These are phyloP conservation scores for Phytophthora pinifolia DNA, from an alignment of 352 stramenopile genomes.

Conservation along the genomic window DNA sequence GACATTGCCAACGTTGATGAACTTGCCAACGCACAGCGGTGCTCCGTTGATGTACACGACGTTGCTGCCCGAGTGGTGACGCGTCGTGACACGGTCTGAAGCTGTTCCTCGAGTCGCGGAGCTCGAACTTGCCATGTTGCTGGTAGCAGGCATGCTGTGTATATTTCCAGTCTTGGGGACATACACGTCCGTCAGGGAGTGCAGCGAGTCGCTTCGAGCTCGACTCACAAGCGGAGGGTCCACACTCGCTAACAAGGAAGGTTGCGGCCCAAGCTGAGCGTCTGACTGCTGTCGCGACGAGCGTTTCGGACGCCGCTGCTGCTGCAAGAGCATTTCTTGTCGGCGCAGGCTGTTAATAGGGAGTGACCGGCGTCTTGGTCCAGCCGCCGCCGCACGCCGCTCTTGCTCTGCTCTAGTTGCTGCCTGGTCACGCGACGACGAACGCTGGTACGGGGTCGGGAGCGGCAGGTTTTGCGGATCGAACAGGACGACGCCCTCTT, in stretches of 20 bases:
- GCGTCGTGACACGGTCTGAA: constrained; percentile 11
- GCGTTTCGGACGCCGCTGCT: constrained; percentile 16
- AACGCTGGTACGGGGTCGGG: constrained; percentile 15
- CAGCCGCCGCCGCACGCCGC: constrained; percentile 11
- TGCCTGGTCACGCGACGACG: constrained; percentile 23
- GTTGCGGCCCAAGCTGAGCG: constrained; percentile 6
- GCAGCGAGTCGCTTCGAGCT: constrained; percentile 44
- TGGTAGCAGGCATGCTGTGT: constrained; percentile 14
- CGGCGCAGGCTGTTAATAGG: constrained; percentile 45
- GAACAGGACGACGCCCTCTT: constrained; percentile 47
- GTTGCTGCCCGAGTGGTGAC: constrained; percentile 45
- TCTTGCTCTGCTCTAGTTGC: constrained; percentile 19
- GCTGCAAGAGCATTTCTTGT: constrained; percentile 30
- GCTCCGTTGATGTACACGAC: constrained; percentile 46
- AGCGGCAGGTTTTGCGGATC: constrained; percentile 38
- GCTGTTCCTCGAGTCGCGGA: constrained; percentile 4
- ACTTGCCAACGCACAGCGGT: constrained; percentile 49
- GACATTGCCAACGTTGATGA: constrained; percentile 56
- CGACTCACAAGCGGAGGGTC: constrained; percentile 34
- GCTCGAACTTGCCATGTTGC: constrained; percentile 2
- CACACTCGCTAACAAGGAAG: constrained; percentile 29
- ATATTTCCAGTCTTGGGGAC: constrained; percentile 25
- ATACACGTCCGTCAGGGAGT: constrained; percentile 51
- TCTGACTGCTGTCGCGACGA: constrained; percentile 16
- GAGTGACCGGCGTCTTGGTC: constrained; percentile 42